A percentile compares a stretch with the other conserved stretches of the same genome.
phyloP scores from a whole-genome alignment of 2,329 filamentous ascomycete species.

The Penicillium sp. region DNA sequence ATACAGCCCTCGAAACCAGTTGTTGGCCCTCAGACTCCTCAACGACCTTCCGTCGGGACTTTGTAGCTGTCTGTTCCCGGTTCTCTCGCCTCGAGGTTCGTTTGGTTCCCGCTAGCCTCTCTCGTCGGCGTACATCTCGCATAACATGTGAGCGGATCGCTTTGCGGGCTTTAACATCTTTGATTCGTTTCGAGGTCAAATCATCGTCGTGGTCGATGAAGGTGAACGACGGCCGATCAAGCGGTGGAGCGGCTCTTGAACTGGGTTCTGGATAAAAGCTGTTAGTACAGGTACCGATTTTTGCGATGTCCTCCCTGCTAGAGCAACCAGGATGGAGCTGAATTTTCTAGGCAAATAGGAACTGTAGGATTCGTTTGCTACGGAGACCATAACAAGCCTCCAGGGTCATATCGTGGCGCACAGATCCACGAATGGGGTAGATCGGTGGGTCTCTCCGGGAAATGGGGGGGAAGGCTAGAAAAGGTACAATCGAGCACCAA shows the following conservation, averaged over 20 bases:
- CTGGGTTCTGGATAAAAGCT: constrained; percentile 16
- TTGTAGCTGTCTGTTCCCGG: constrained; percentile 11
- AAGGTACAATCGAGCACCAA: constrained; percentile 19
- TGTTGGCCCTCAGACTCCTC: constrained; percentile 13
- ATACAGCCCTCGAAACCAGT: constrained; percentile 12
- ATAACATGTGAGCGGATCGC: constrained; percentile 46
- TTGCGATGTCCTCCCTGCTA: background rate
- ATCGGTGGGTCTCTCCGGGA: constrained; percentile 1
- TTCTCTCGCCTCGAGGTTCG: constrained; percentile 32
- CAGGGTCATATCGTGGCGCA: background rate
- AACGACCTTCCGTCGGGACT: constrained; percentile 3
- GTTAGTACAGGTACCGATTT: background rate
- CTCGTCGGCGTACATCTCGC: constrained; percentile 44
- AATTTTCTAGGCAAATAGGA: constrained; percentile 4
- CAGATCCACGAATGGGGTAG: background rate
- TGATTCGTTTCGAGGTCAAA: constrained; percentile 39
- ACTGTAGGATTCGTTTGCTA: background rate
- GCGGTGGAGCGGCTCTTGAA: constrained; percentile 18
- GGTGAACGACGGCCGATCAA: constrained; percentile 37
- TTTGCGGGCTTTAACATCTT: constrained; percentile 39
- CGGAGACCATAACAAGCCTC: background rate
- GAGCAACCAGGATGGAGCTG: background rate
- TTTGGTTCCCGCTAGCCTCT: constrained; percentile 40
- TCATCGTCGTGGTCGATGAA: constrained; percentile 46
- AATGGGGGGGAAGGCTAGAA: background rate